Evolutionary conservation across 805 yeast genomes (phyloP).

Genomic region (Yarrowia bubula): DNA sequence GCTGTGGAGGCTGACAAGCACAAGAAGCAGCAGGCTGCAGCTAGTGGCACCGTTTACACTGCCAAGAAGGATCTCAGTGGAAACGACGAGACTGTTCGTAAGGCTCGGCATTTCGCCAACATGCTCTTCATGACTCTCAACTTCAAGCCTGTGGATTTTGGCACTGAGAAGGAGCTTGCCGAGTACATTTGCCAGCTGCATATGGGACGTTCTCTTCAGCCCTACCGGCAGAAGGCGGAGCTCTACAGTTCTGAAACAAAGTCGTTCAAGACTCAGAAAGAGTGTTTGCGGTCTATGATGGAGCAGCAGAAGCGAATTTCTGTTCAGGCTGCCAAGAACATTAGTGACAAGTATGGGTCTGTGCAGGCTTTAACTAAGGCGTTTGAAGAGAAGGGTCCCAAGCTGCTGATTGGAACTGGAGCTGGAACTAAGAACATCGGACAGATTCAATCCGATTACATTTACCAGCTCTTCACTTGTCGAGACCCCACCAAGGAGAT

Average conservation of each 20-base stretch:
- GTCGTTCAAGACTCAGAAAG: not conserved
- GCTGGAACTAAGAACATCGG: not conserved
- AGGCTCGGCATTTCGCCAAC: not conserved
- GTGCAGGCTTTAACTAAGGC: not conserved
- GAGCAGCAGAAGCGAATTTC: slow-evolving; percentile 18
- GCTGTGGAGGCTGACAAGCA: not conserved
- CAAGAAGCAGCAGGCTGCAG: not conserved
- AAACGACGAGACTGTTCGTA: not conserved
- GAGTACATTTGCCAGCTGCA: slow-evolving; percentile 13
- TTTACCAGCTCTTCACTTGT: slow-evolving; percentile 14
- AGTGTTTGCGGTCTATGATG: slow-evolving; percentile 10
- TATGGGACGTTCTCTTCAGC: slow-evolving; percentile 7
- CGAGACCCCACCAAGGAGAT: slow-evolving; percentile 17
- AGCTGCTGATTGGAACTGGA: not conserved
- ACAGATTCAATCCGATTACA: not conserved
- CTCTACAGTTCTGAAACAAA: slow-evolving; percentile 14
- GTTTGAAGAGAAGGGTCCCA: slow-evolving; percentile 3
- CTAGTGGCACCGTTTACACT: not conserved
- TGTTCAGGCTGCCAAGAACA: not conserved
- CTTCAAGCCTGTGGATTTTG: not conserved
- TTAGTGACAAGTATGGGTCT: not conserved
- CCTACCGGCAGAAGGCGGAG: slow-evolving; percentile 3
- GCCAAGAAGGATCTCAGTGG: not conserved
- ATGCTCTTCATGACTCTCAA: not conserved
- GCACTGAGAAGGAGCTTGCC: slow-evolving; percentile 6